Base-by-base conservation (phyloP, 129 eudicot genomes). In the Helianthus tuberosus region DNA sequence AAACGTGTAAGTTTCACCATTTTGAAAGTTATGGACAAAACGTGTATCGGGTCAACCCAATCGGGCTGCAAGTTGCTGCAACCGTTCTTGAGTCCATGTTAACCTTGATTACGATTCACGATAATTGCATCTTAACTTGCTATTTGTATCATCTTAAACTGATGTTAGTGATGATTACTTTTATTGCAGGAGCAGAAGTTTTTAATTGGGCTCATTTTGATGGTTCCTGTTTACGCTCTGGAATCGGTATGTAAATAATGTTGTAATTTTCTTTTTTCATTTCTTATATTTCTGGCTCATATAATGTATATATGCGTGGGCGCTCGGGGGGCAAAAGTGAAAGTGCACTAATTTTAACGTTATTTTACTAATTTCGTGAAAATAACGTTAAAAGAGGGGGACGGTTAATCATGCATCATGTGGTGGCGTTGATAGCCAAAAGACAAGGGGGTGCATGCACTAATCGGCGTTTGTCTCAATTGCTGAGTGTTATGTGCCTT, bases 211-310 rank as follows among this genome's bases (percentile, higher is more conserved):
- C 92, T 91, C 70, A 82, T 91, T 64, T 75, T 88, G 48, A 91
- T 91, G 95, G 97, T 91, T 64, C 95, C 97, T 79, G 97, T 91
- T 72, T 91, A 91, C 85, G 97, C 97, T 52, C 23, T 88, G 68
- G 94, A 84, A 80, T 91, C 94, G 86, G 94, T 91, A 88, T 29
- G 52, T 17, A 60, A 12, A 14, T 60, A 53, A 38, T 61, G 20
- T 49, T 61, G 12, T 77, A 66, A n/a, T 70, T 51, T 35, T 25
- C 47, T 55, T 52, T 25, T 64, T 8, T 32, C 51, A 10, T 69
- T 50, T 62, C 20, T 11, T 77, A 54, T 66, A 35, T 59, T 10
- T 60, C 73, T 80, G 49, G n/a, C n/a, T n/a, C n/a, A n/a, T n/a
- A n/a, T n/a, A n/a, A n/a, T n/a, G n/a, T n/a, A n/a, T n/a, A n/a